Evolutionary conservation across 164 flowering plant species (phyloP).

Genomic region (Hamamelis virginiana): DNA sequence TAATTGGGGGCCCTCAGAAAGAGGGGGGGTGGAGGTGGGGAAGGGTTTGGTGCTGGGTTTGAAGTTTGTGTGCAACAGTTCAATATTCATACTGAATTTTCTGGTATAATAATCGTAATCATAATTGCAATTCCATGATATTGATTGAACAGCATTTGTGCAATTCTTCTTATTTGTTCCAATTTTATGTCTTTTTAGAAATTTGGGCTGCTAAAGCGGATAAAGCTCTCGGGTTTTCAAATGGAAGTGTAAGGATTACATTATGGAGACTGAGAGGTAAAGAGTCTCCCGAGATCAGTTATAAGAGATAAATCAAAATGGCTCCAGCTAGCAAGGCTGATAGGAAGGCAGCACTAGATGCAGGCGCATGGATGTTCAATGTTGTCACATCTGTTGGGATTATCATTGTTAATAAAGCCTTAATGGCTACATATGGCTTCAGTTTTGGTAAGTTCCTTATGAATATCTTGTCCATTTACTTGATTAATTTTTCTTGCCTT

Average conservation of each 20-base stretch:
- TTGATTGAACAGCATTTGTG: background rate
- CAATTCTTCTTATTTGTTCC: background rate
- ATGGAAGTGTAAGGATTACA: slow-evolving; percentile 1
- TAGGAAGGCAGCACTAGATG: slow-evolving; percentile 42
- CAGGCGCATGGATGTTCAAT: slow-evolving; percentile 71
- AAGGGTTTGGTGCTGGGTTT: too few relatives aligned
- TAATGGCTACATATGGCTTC: slow-evolving; percentile 63
- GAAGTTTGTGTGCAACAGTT: background rate
- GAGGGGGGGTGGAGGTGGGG: too few relatives aligned
- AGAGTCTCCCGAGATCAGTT: background rate
- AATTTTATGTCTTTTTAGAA: slow-evolving; percentile 1
- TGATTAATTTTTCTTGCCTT: background rate
- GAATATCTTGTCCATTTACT: background rate
- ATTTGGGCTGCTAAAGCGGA: slow-evolving; percentile 2
- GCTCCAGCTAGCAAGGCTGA: slow-evolving; percentile 47
- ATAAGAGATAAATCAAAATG: slow-evolving; percentile 28
- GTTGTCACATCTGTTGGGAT: slow-evolving; percentile 67
- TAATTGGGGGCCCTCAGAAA: too few relatives aligned
- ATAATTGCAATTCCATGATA: background rate
- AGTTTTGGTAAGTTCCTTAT: slow-evolving; percentile 41
- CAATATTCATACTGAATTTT: background rate
- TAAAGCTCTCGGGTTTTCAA: background rate
- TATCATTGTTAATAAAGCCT: slow-evolving; percentile 59
- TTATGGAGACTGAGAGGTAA: slow-evolving; percentile 12
- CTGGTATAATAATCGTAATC: background rate